phyloP scores from a whole-genome alignment of 1,284 basidiomycete species.

The Naganishia sp. region DNA sequence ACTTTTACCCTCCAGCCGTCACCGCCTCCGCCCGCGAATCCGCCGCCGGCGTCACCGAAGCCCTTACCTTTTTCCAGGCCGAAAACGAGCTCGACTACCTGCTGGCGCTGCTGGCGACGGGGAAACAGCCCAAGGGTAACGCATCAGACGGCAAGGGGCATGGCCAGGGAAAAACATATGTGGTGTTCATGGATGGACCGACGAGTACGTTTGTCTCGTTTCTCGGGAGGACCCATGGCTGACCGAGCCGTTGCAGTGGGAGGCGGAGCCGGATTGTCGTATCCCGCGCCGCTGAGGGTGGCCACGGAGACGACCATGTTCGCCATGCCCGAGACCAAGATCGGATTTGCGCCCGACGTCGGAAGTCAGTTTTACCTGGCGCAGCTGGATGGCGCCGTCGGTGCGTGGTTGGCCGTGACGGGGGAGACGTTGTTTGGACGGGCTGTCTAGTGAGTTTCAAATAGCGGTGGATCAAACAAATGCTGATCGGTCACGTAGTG shows the following conservation, averaged over 20 bases:
- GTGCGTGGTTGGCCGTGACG: slow-evolving; percentile 91
- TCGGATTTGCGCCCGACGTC: slow-evolving; percentile 66
- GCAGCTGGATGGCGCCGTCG: slow-evolving; percentile 85
- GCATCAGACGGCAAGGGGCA: slow-evolving; percentile 4
- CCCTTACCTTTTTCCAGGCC: slow-evolving; percentile 82
- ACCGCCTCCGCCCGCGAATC: slow-evolving; percentile 10
- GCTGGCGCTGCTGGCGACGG: slow-evolving; percentile 63
- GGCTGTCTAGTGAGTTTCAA: slow-evolving; percentile 72
- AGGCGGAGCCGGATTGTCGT: slow-evolving; percentile 87
- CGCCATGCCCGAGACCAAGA: slow-evolving; percentile 98
- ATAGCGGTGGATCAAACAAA: background rate
- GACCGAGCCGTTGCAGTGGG: slow-evolving; percentile 68
- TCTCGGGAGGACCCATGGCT: background rate
- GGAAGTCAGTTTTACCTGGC: slow-evolving; percentile 89
- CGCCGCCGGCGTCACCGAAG: slow-evolving; percentile 55
- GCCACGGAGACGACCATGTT: slow-evolving; percentile 90
- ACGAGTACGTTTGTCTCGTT: slow-evolving; percentile 66
- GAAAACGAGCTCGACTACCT: slow-evolving; percentile 93
- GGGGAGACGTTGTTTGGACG: slow-evolving; percentile 71
- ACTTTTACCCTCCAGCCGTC: slow-evolving; percentile 26
- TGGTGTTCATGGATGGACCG: slow-evolving; percentile 85
- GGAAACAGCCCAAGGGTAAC: slow-evolving; percentile 5
- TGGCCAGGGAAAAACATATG: slow-evolving; percentile 70
- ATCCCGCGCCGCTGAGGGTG: slow-evolving; percentile 86
- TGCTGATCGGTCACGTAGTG: slow-evolving; percentile 57